phyloP scores from a whole-genome alignment of 176 grass and related monocot genomes.

The Calamus simplicifolius region DNA sequence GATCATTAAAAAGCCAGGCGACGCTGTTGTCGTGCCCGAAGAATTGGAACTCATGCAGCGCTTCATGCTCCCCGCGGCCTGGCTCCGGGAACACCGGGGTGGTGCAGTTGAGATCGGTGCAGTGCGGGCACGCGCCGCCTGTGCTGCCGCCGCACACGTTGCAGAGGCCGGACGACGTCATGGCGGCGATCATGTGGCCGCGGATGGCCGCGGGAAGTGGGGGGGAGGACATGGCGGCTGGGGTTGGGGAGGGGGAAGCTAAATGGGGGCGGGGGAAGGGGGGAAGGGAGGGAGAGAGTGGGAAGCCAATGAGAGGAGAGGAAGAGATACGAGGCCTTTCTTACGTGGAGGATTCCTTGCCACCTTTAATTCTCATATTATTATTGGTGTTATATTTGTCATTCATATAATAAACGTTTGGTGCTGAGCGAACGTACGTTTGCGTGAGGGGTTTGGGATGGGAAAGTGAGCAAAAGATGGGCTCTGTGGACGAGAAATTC shows the following conservation, averaged over 20 bases:
- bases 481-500: too few species aligned
- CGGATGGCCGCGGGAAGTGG: background rate
- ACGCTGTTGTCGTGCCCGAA: constrained; percentile 33
- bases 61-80: constrained; percentile 8
- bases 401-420: too few species aligned
- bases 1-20: constrained; percentile 43
- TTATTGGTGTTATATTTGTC: too few species aligned
- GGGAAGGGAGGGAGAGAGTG: background rate
- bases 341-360: constrained; percentile 49
- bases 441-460: too few species aligned
- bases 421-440: too few species aligned
- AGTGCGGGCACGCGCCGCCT: constrained; percentile 11
- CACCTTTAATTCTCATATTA: constrained; percentile 1
- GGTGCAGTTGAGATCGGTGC: constrained; percentile 27
- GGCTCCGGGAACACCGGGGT: constrained; percentile 14
- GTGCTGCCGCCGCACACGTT: constrained; percentile 11
- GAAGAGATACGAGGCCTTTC: constrained; percentile 40
- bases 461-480: too few species aligned
- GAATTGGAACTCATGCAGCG: constrained; percentile 44
- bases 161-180: constrained; percentile 15
- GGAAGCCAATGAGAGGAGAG: constrained; percentile 29
- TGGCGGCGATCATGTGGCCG: constrained; percentile 24
- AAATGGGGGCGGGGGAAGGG: background rate
- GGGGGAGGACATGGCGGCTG: background rate
- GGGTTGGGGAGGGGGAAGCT: constrained; percentile 5